Conservation (phyloP, 31 red algal species). For the Porphyra umbilicalis region DNA sequence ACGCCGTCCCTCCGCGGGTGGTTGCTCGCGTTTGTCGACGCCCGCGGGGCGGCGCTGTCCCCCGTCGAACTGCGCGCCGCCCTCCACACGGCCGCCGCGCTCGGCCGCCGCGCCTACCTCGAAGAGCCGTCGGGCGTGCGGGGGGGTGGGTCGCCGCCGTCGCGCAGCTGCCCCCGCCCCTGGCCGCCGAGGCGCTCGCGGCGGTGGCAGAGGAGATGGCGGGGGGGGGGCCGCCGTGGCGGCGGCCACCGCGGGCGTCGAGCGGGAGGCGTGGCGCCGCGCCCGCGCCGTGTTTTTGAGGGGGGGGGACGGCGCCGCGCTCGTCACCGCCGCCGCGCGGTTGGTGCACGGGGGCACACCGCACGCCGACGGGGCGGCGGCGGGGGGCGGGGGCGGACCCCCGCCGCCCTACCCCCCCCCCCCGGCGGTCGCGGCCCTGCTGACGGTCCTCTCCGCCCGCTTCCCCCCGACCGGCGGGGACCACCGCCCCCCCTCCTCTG, state of each 20-base stretch:
- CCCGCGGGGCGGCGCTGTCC: neutral
- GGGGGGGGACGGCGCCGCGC: neutral
- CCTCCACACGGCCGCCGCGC: constrained; percentile 19
- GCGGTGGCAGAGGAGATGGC: neutral
- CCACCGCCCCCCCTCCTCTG: neutral
- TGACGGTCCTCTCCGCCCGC: neutral
- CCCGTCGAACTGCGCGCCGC: constrained; percentile 15
- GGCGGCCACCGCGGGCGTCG: neutral
- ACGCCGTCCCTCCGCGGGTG: constrained; percentile 8
- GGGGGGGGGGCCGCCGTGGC: neutral
- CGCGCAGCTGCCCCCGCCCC: neutral
- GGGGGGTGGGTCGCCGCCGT: neutral
- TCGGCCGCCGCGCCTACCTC: constrained; percentile 23
- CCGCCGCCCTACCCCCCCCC: too few species aligned
- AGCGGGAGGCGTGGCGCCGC: neutral
- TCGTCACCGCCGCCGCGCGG: neutral
- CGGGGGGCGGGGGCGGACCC: neutral
- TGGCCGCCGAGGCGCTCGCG: neutral
- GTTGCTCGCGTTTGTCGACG: constrained; percentile 8
- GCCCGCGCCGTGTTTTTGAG: neutral
- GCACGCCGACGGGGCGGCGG: neutral
- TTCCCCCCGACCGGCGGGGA: neutral
- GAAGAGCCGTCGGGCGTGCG: constrained; percentile 4
- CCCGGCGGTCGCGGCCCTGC: neutral
- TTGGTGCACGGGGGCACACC: neutral